Conservation (phyloP, 805 yeast genomes). For the Ogataea populi-albae region DNA sequence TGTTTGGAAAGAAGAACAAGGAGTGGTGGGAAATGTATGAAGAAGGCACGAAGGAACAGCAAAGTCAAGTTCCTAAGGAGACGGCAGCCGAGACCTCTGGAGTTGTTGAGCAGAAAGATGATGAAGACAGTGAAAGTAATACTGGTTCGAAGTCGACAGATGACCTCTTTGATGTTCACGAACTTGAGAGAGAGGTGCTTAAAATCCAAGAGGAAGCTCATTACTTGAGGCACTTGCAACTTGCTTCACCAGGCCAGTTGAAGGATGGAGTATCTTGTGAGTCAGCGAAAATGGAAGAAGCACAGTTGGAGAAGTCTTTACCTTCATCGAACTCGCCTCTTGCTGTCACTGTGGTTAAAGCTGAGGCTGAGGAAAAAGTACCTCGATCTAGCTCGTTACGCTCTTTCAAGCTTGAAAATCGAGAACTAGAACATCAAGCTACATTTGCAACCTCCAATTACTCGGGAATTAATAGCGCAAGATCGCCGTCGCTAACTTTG, state of each 20-base stretch:
- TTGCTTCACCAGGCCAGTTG: constrained; percentile 8
- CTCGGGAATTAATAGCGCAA: background rate
- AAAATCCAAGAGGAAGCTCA: constrained; percentile 40
- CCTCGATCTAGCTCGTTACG: background rate
- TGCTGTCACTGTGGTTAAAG: constrained; percentile 1
- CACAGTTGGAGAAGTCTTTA: background rate
- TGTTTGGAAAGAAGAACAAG: constrained; percentile 44
- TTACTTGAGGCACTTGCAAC: constrained; percentile 20
- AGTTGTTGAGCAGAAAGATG: too few species aligned
- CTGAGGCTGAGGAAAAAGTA: background rate
- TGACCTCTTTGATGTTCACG: constrained; percentile 46
- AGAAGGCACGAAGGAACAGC: constrained; percentile 35
- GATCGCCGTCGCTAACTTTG: constrained; percentile 13
- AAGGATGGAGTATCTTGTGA: background rate
- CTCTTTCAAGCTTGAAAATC: constrained; percentile 1
- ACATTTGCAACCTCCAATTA: background rate
- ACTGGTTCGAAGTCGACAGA: constrained; percentile 1
- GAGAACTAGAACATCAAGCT: background rate
- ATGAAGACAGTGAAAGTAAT: constrained; percentile 23
- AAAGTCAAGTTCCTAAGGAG: too few species aligned
- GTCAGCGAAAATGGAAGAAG: background rate
- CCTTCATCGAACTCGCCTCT: background rate
- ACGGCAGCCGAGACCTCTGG: too few species aligned
- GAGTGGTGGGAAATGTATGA: constrained; percentile 59
- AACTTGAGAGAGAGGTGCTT: constrained; percentile 41